phyloP scores from a whole-genome alignment of 1,284 basidiomycete genomes.

The Boletus sp. region DNA sequence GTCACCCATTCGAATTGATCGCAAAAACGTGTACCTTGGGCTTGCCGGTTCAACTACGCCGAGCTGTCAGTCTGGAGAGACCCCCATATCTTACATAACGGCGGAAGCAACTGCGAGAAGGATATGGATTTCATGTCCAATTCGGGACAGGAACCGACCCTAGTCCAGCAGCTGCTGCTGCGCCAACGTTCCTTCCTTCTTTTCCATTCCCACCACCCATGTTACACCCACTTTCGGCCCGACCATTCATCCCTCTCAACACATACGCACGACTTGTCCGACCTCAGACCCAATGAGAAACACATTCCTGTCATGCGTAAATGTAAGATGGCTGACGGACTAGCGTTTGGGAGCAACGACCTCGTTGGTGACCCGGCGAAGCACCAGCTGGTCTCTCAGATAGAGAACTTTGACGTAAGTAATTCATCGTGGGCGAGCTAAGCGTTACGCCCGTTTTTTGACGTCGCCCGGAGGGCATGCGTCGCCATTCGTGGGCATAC shows the following conservation, averaged over 20 bases:
- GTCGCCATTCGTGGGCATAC: slow-evolving; percentile 4
- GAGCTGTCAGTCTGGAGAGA: no score
- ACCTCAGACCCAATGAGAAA: slow-evolving; percentile 57
- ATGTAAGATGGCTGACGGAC: slow-evolving; percentile 51
- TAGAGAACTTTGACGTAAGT: slow-evolving; percentile 57
- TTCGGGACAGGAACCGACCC: no score
- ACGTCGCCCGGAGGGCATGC: slow-evolving; percentile 10
- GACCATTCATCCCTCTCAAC: slow-evolving; percentile 7
- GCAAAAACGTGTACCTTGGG: slow-evolving; percentile 70
- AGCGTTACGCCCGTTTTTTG: slow-evolving; percentile 3
- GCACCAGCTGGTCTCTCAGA: slow-evolving; percentile 34
- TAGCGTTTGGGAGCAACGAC: slow-evolving; percentile 48
- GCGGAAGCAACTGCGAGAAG: slow-evolving; percentile 54
- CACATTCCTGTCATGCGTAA: slow-evolving; percentile 58
- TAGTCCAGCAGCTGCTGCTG: neutral
- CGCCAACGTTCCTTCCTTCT: slow-evolving; percentile 6
- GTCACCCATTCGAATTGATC: slow-evolving; percentile 74
- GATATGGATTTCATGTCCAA: slow-evolving; percentile 11
- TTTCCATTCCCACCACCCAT: neutral
- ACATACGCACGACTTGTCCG: slow-evolving; percentile 57
- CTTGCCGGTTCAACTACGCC: slow-evolving; percentile 37
- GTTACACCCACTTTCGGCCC: slow-evolving; percentile 29
- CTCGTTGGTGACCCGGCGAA: slow-evolving; percentile 40
- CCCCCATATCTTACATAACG: no score
- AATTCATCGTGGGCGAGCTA: neutral